Percentiles rank a stretch among this genome's conserved stretches.
These are phyloP conservation scores for Globisporangium polare DNA, from an alignment of 352 stramenopile genomes.

Conservation along the genomic window DNA sequence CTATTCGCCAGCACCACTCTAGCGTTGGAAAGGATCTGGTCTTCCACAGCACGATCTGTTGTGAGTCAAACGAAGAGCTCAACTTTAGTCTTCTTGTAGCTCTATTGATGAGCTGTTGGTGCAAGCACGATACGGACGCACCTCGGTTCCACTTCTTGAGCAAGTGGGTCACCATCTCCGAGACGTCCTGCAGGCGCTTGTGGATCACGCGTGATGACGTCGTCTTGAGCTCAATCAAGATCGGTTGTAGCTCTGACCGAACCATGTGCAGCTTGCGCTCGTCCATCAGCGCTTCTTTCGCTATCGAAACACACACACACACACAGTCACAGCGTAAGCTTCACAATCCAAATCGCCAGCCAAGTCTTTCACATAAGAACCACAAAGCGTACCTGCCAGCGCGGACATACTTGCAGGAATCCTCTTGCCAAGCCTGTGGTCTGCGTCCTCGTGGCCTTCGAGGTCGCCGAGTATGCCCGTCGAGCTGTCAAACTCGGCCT, in stretches of 20 bases:
- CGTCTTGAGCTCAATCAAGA: conserved; percentile 52
- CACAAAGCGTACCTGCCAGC: not conserved
- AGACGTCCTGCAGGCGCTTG: conserved; percentile 74
- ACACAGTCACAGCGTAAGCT: not conserved
- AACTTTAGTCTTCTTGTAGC: no score
- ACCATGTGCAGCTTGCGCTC: conserved; percentile 65
- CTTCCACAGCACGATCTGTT: conserved; percentile 7
- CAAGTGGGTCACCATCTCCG: conserved; percentile 66
- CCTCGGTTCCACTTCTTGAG: conserved; percentile 69
- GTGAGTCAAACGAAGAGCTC: not conserved
- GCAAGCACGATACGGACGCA: conserved; percentile 6
- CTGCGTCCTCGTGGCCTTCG: conserved; percentile 3
- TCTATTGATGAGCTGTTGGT: not conserved
- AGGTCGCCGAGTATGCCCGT: conserved; percentile 16
- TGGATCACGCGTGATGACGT: conserved; percentile 64
- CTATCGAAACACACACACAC: not conserved
- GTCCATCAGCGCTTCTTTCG: conserved; percentile 46
- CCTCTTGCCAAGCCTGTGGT: conserved; percentile 1
- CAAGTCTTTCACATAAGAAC: not conserved
- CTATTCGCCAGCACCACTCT: not conserved
- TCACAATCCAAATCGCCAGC: not conserved
- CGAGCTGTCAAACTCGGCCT: conserved; percentile 22
- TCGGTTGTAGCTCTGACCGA: conserved; percentile 49
- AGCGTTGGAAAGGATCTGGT: not conserved
- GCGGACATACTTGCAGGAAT: not conserved